Evolutionary conservation across 2,329 filamentous ascomycete genomes (phyloP).

Genomic region (Pestalotiopsis sp.): DNA sequence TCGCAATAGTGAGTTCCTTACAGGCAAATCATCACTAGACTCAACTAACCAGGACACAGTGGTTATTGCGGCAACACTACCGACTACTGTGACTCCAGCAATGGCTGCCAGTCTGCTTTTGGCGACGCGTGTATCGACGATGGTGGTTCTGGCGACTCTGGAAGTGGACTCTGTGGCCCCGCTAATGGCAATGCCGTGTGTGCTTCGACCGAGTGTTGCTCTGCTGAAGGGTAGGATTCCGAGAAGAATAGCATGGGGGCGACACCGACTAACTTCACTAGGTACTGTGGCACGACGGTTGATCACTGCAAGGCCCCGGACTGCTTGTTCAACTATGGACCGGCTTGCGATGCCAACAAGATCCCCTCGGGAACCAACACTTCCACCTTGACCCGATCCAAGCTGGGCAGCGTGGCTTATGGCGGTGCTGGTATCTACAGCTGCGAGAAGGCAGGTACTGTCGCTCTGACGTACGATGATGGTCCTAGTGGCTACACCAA

Average conservation of each 20-base stretch:
- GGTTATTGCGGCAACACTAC: conserved; percentile 27
- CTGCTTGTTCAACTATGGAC: conserved; percentile 64
- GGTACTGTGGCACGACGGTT: conserved; percentile 56
- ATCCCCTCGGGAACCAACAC: conserved; percentile 59
- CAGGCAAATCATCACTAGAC: too few species aligned
- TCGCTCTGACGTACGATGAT: conserved; percentile 71
- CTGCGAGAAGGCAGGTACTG: conserved; percentile 58
- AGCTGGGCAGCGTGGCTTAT: conserved; percentile 57
- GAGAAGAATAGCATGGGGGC: neutral
- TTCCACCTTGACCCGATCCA: conserved; percentile 51
- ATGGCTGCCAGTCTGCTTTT: conserved; percentile 15
- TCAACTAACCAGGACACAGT: conserved; percentile 11
- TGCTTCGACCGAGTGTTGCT: conserved; percentile 41
- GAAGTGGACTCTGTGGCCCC: conserved; percentile 49
- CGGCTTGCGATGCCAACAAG: conserved; percentile 62
- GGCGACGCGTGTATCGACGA: conserved; percentile 14
- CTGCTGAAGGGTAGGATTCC: conserved; percentile 39
- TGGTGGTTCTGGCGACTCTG: conserved; percentile 27
- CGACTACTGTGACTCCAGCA: conserved; percentile 24
- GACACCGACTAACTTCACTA: conserved; percentile 21
- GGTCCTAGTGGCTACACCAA: conserved; percentile 65
- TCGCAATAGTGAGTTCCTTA: conserved; percentile 7
- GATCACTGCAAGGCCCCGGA: conserved; percentile 64
- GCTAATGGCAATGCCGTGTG: conserved; percentile 37
- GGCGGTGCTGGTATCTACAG: conserved; percentile 60